phyloP scores from a whole-genome alignment of 2,329 filamentous ascomycete genomes.

The Cryphonectria carpinicola region DNA sequence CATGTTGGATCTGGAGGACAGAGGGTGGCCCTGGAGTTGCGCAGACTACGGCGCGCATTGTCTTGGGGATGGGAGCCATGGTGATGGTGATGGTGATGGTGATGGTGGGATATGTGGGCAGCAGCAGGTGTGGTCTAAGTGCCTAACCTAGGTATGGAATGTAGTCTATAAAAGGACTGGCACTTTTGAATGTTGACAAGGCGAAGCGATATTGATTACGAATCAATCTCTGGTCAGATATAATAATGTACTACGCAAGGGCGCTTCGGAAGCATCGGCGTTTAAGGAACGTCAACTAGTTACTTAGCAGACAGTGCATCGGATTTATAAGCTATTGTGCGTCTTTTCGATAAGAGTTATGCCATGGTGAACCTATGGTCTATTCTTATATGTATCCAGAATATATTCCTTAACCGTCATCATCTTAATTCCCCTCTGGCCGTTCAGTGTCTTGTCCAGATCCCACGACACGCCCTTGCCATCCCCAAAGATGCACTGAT shows the following conservation, averaged over 20 bases:
- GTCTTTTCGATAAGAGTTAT: too few species aligned
- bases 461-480: constrained; percentile 65
- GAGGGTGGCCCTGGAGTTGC: constrained; percentile 43
- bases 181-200: not conserved
- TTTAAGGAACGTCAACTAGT: not conserved
- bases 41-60: constrained; percentile 50
- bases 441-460: constrained; percentile 56
- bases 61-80: constrained; percentile 32
- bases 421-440: constrained; percentile 49
- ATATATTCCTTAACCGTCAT: constrained; percentile 46
- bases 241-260: too few species aligned
- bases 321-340: not conserved
- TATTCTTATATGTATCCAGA: not conserved
- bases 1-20: constrained; percentile 43
- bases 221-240: too few species aligned
- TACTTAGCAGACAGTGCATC: not conserved
- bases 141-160: too few species aligned
- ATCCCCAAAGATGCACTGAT: constrained; percentile 63
- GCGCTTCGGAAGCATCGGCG: not conserved
- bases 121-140: too few species aligned
- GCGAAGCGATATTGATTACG: too few species aligned
- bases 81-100: not conserved
- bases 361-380: not conserved
- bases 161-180: too few species aligned
- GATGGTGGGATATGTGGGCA: too few species aligned